A percentile compares a stretch with the other conserved stretches of the same genome.
These are phyloP conservation scores for Beverwykella pulmonaria DNA, from an alignment of 495 filamentous ascomycete genomes.

Conservation along the genomic window DNA sequence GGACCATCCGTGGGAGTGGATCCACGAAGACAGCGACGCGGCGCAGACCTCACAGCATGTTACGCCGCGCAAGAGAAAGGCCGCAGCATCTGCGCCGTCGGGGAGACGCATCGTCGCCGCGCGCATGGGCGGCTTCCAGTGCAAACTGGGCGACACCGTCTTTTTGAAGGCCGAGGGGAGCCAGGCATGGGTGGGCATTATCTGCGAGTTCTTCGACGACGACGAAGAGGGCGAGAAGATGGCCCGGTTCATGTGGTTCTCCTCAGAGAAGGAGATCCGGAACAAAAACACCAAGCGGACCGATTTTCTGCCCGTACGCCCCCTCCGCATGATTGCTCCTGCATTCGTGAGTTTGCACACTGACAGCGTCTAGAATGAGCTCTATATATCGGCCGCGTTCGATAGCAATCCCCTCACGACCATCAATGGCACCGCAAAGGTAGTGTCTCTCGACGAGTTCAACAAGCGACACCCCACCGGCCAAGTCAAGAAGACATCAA, in stretches of 20 bases:
- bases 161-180: conserved; percentile 84
- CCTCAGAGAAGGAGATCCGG: conserved; percentile 83
- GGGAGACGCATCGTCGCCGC: conserved; percentile 69
- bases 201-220: conserved; percentile 66
- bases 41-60: conserved; percentile 18
- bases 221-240: conserved; percentile 53
- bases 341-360: neutral
- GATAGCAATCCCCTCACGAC: conserved; percentile 85
- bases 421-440: conserved; percentile 82
- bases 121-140: conserved; percentile 82
- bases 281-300: conserved; percentile 77
- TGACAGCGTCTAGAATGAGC: conserved; percentile 67
- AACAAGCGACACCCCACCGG: conserved; percentile 71
- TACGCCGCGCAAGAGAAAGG: conserved; percentile 36
- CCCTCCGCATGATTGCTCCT: neutral
- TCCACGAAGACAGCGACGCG: conserved; percentile 59
- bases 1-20: conserved; percentile 91
- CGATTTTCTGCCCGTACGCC: conserved; percentile 69
- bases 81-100: conserved; percentile 6
- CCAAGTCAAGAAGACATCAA: conserved; percentile 69
- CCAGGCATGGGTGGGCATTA: conserved; percentile 88
- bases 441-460: conserved; percentile 74
- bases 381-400: conserved; percentile 84
- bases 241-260: conserved; percentile 90
- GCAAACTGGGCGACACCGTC: conserved; percentile 76